Base-by-base conservation (phyloP, 139 green algal genomes). In the Ostreobium quekettii region DNA sequence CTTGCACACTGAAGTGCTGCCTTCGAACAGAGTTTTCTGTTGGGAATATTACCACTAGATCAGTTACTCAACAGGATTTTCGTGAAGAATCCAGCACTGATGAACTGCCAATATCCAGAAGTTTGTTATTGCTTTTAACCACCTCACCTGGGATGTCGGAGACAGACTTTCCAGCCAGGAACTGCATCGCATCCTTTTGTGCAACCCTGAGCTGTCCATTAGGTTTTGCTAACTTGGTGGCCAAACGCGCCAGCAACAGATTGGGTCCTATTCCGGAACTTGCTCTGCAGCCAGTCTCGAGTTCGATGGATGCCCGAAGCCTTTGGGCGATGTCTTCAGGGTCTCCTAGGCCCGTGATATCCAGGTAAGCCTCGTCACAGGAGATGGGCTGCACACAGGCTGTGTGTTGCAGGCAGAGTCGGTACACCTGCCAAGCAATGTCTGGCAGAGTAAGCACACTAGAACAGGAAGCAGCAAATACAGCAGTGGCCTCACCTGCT, bases 281-380 rank as follows among this genome's bases (percentile, higher is more conserved):
- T 3, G 83, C 83, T 7, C 73, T 79, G 71, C 78, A 86, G 0
- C 71, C 56, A n/a, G 76, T 80, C 4, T 48, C 58, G 2, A 70
- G 53, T 47, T 39, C 36, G n/a, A 71, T 58, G 15, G 38, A 8
- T 31, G 69, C 48, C 1, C 91, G 60, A 3, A 97, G 76, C 0
- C 15, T 31, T 1, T 42, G 53, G 1, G 79, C 83, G 1, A 95
- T 59, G 8, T 65, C 47, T 19, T 79, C 37, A 0, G 85, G 79
- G 53, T 96, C 83, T 2, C 76, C 80, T 4, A 93, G 63, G 3
- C 86, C 86, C 1, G 88, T 96, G 7, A 96, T 62, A 71, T 99
- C 93, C 57, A 98, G 64, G 63, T 86, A 96, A 7, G 93, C 93
- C 75, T 99, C 93, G 66, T 99, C 93, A 71, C 84, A 94, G 36